phyloP scores from a whole-genome alignment of 2,329 filamentous ascomycete species.

The Colletotrichum cereale region DNA sequence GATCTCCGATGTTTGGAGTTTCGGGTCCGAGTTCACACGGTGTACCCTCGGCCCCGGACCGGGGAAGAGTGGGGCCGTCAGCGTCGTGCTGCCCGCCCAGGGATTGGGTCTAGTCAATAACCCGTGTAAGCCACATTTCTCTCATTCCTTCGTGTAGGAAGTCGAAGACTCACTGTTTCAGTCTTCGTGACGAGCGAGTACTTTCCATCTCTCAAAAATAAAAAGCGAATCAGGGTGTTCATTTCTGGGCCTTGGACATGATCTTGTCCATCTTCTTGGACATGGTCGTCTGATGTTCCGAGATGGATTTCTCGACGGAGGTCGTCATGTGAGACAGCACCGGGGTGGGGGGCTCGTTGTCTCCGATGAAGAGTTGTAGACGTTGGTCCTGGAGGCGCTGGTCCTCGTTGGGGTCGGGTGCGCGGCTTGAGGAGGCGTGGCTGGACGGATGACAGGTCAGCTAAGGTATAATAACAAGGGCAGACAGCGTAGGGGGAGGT shows the following conservation, averaged over 20 bases:
- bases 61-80: background rate
- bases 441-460: background rate
- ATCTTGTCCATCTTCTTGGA: background rate
- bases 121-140: background rate
- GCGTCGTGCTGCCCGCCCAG: too few species aligned
- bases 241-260: constrained; percentile 1
- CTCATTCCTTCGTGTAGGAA: rapidly evolving
- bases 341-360: background rate
- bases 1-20: background rate
- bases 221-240: background rate
- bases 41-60: background rate
- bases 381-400: background rate
- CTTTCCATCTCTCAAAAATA: background rate
- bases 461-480: background rate
- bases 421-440: background rate
- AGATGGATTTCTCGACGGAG: background rate
- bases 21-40: background rate
- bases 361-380: background rate
- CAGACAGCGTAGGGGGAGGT: too few species aligned
- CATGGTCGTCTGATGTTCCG: background rate
- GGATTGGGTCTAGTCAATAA: background rate
- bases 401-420: background rate
- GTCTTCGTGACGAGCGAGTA: background rate
- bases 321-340: background rate
- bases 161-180: background rate